A percentile compares a stretch with the other conserved stretches of the same genome.
Conservation (phyloP, 331 rosid genomes). For the Acacia pycnantha region DNA sequence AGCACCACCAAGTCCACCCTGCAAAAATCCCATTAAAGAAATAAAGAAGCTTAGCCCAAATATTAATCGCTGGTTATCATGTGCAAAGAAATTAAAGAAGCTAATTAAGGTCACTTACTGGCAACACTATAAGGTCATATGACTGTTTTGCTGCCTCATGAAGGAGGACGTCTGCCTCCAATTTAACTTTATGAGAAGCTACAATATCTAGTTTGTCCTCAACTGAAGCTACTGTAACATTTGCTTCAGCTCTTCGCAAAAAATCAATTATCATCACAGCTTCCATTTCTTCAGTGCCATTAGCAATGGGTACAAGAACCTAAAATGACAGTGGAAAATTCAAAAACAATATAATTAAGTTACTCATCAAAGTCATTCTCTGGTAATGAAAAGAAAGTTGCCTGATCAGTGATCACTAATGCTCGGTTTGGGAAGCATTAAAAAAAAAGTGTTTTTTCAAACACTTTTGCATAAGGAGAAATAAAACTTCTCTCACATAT, state of each 20-base stretch:
- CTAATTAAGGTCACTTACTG: constrained; percentile 35
- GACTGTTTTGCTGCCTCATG: constrained; percentile 67
- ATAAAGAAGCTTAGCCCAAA: too few species aligned
- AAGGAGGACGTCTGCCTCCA: constrained; percentile 81
- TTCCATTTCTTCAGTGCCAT: constrained; percentile 97
- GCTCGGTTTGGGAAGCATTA: too few species aligned
- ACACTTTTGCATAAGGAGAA: accelerated
- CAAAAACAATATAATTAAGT: background rate
- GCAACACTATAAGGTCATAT: constrained; percentile 80
- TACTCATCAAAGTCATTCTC: too few species aligned
- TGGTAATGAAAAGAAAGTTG: too few species aligned
- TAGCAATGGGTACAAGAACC: constrained; percentile 88
- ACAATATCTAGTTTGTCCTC: constrained; percentile 65
- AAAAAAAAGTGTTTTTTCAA: too few species aligned
- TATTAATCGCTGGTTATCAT: background rate
- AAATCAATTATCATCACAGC: constrained; percentile 71
- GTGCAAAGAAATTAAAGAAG: background rate
- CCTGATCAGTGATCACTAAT: too few species aligned
- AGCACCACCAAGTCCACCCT: constrained; percentile 97
- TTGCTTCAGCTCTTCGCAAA: constrained; percentile 72
- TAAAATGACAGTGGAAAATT: constrained; percentile 25
- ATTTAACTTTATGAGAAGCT: constrained; percentile 78
- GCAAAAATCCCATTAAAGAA: background rate
- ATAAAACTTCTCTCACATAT: too few species aligned
- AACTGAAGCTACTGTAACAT: constrained; percentile 84